These are phyloP conservation scores for Prototheca wickerhamii DNA, from an alignment of 163 green algal species.

Conservation along the genomic window DNA sequence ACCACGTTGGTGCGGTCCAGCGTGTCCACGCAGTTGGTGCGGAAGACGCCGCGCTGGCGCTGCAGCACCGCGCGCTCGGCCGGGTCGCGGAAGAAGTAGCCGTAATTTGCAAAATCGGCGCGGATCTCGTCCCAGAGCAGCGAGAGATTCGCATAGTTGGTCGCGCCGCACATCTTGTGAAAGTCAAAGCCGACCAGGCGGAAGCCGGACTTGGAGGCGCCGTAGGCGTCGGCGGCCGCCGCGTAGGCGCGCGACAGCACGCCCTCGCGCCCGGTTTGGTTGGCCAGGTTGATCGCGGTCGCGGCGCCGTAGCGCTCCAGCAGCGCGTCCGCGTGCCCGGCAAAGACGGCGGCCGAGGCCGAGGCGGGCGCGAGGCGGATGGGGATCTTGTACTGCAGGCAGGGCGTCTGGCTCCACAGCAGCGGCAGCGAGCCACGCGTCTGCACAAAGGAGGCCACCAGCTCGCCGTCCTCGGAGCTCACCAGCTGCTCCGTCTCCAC, in stretches of 20 bases:
- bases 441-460: constrained; percentile 34
- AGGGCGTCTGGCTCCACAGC: constrained; percentile 79
- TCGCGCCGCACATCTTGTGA: constrained; percentile 71
- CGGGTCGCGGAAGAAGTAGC: constrained; percentile 32
- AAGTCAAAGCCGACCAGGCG: constrained; percentile 77
- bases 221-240: not conserved
- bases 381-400: constrained; percentile 88
- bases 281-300: constrained; percentile 71
- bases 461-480: constrained; percentile 22
- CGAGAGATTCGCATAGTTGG: constrained; percentile 47
- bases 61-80: not conserved
- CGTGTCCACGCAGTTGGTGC: constrained; percentile 91
- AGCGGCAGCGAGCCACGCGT: constrained; percentile 73
- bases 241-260: constrained; percentile 36
- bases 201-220: constrained; percentile 20
- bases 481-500: constrained; percentile 88
- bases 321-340: constrained; percentile 48
- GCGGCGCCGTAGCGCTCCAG: constrained; percentile 49
- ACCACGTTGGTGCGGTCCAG: constrained; percentile 91
- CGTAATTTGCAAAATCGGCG: constrained; percentile 27
- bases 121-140: constrained; percentile 52
- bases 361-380: constrained; percentile 48
- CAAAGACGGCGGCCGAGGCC: constrained; percentile 33
- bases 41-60: constrained; percentile 67
- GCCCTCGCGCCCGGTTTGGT: constrained; percentile 70